Evolutionary conservation across 106 monocot genomes (phyloP), one percentile per base, ranked within the genome.

Genomic region (Dendrobium catenatum): DNA sequence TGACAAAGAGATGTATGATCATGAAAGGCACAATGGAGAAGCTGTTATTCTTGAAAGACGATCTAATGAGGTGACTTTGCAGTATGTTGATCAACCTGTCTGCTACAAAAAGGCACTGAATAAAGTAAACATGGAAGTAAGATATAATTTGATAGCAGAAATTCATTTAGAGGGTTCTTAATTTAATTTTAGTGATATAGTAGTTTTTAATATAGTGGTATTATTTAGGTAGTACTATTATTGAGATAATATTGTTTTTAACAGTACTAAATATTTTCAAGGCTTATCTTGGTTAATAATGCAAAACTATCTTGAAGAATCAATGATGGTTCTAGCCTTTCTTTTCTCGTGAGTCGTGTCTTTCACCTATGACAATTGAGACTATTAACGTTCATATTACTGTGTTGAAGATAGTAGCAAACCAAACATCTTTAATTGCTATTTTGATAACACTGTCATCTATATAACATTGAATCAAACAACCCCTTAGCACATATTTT

Each of bases 21-120:
- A 90, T 75, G 97, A 97, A 84, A 90, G 85, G 79, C 85, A 80
- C 72, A 97, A 94, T 64, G 97, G 94, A 87, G 97, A 97, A 81
- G 84, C 90, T 75, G 24, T 89, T 61, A 73, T 97, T 89, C 92
- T 89, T 74, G 97, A 94, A 82, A 97, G 85, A 68, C 97, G 91
- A 70, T 82, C 90, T 43, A 92, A 92, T 73, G 86, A 89, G 82
- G 94, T 92, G 84, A 89, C 90, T 43, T 86, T 86, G 18, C 43
- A 68, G 68, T 13, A 68, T 68, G 68, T 31, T 68, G n/a, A 68
- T 68, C 68, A 33, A 68, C 26, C 17, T 68, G 31, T 11, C 10
- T 3, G 68, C 31, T 68, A 31, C 31, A 9, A 31, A 68, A 68
- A 33, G 68, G 0, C 5, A 11, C 31, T 68, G 68, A 68, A 68